Evolutionary conservation across 1,284 basidiomycete genomes (phyloP).

Genomic region (Ustilago trichophora): DNA sequence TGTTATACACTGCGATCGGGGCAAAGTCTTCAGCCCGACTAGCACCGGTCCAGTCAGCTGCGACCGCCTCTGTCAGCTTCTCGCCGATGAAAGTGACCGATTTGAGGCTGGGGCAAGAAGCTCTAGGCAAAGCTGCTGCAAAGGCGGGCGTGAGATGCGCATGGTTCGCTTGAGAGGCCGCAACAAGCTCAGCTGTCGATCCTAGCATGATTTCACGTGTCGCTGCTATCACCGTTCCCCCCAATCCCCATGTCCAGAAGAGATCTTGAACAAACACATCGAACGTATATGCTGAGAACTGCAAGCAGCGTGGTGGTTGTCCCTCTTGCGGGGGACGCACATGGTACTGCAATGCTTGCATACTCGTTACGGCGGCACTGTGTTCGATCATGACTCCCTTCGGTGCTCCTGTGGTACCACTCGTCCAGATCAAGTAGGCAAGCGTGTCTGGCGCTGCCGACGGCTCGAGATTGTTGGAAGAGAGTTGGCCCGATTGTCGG

Average conservation of each 20-base stretch:
- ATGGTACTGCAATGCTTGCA: slow-evolving; percentile 25
- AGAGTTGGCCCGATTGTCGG: no score
- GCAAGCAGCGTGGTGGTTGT: slow-evolving; percentile 15
- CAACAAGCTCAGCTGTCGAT: slow-evolving; percentile 10
- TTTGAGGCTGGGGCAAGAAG: slow-evolving; percentile 33
- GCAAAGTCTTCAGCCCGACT: background rate
- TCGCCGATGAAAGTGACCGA: slow-evolving; percentile 57
- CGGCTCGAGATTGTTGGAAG: slow-evolving; percentile 2
- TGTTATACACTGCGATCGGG: slow-evolving; percentile 22
- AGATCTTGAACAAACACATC: slow-evolving; percentile 42
- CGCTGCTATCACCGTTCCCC: slow-evolving; percentile 26
- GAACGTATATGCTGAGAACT: slow-evolving; percentile 44
- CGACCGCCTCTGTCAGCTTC: slow-evolving; percentile 56
- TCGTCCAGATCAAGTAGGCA: slow-evolving; percentile 61
- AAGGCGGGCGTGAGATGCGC: slow-evolving; percentile 55
- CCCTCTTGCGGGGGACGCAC: slow-evolving; percentile 8
- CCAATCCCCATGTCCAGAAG: slow-evolving; percentile 42
- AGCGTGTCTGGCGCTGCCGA: slow-evolving; percentile 8
- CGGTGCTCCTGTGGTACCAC: slow-evolving; percentile 56
- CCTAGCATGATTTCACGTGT: slow-evolving; percentile 23
- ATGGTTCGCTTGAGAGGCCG: slow-evolving; percentile 17
- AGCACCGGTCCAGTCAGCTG: slow-evolving; percentile 47
- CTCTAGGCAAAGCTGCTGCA: slow-evolving; percentile 45
- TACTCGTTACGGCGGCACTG: slow-evolving; percentile 15
- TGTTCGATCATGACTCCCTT: slow-evolving; percentile 50